Evolutionary conservation across 257 asterid species (phyloP).

Genomic region (Voacanga thouarsii): DNA sequence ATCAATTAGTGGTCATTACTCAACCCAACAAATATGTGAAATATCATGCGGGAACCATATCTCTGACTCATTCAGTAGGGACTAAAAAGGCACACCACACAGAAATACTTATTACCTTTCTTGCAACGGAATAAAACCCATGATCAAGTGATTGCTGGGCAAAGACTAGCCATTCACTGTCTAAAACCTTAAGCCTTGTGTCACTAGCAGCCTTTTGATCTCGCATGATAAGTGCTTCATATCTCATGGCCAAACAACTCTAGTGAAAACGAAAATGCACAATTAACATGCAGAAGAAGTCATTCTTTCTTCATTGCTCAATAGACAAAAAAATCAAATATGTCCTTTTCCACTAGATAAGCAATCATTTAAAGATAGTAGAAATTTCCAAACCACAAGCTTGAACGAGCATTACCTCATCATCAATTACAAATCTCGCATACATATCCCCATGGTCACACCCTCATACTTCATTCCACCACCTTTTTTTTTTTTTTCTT

Average conservation of each 20-base stretch:
- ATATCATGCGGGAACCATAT: neutral
- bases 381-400: neutral
- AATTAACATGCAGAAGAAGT: neutral
- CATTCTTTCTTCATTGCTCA: neutral
- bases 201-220: constrained; percentile 48
- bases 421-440: neutral
- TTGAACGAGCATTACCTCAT: neutral
- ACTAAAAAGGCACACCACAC: neutral
- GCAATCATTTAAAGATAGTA: neutral
- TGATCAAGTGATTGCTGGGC: constrained; percentile 63
- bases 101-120: constrained; percentile 40
- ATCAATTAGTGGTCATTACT: neutral
- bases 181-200: constrained; percentile 54
- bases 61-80: neutral
- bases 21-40: neutral
- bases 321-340: constrained; percentile 6
- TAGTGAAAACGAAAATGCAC: constrained; percentile 26
- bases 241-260: constrained; percentile 91
- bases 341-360: neutral
- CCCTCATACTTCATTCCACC: neutral
- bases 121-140: constrained; percentile 61
- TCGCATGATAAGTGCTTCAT: constrained; percentile 82
- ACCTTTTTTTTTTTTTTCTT: too few species aligned
- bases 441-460: neutral
- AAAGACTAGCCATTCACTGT: constrained; percentile 66